Base-by-base conservation (phyloP, 2,329 filamentous ascomycete species). In the Atkinsonella hypoxylon region DNA sequence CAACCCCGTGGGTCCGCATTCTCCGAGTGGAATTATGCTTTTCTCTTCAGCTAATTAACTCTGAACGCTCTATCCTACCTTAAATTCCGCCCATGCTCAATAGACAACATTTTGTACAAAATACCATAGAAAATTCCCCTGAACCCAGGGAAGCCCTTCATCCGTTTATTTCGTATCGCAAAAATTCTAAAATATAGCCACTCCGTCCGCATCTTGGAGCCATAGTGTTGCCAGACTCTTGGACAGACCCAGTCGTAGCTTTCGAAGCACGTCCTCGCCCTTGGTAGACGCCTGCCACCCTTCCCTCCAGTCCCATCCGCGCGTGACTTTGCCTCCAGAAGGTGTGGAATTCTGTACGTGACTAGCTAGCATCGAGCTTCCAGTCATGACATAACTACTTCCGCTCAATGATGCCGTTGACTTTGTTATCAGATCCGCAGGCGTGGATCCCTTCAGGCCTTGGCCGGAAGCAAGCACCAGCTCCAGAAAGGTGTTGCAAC, bases 281-380 rank as follows among this genome's bases (percentile, higher is more conserved):
- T 70, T 81, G 17, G 77, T 79, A 11, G 72, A 74, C 31, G 77
- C 61, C 80, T 72, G 83, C 85, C 94, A 71, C 82, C 86, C 87
- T 65, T 70, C 72, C 58, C 87, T 73, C 88, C 86, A 90, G 66
- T 90, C 83, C 86, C 85, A 89, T 12, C 81, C 81, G 49, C 85
- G 71, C 56, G 78, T 74, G 7, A 72, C 66, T 50, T 75, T 67
- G n/a, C 68, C 68, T 7, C 77, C 79, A 18, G 73, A 71, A n/a
- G 71, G 68, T 47, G 81, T 73, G 12, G 79, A 83, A 57, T 78
- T 78, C 61, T 77, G 78, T 59, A 82, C 64, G 59, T 80, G 78
- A 53, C 74, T 80, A 10, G 75, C 79, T 36, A 90, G 70, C 70
- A 90, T 81, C 32, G 83, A 83, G 61, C 80, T 89, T 15, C 85